Conservation (phyloP, 139 green algal species). For the Microglena sp. region DNA sequence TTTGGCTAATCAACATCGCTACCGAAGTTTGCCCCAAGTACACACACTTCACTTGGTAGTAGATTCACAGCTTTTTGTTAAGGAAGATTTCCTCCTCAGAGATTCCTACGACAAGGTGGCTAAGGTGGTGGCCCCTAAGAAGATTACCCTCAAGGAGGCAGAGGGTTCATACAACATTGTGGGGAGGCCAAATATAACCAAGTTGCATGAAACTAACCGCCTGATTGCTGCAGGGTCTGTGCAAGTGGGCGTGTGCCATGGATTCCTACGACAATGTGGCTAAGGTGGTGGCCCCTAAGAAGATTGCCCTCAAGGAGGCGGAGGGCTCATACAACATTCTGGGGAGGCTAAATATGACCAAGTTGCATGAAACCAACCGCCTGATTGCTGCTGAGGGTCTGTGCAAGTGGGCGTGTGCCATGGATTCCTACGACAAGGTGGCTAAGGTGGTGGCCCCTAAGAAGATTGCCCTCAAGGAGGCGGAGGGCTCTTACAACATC, state of each 20-base stretch:
- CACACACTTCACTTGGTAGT: no score
- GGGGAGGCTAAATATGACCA: not conserved
- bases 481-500: constrained; percentile 33
- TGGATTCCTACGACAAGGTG: constrained; percentile 66
- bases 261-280: constrained; percentile 13
- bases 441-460: constrained; percentile 55
- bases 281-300: constrained; percentile 57
- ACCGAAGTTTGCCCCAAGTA: no score
- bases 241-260: not conserved
- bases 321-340: constrained; percentile 31
- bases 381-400: constrained; percentile 42
- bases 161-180: constrained; percentile 47
- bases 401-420: constrained; percentile 69
- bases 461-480: constrained; percentile 41
- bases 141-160: constrained; percentile 57
- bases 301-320: constrained; percentile 41
- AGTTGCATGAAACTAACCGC: constrained; percentile 53
- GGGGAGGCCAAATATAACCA: constrained; percentile 45
- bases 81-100: constrained; percentile 57
- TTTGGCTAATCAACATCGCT: no score
- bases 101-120: constrained; percentile 67
- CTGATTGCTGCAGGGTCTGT: not conserved
- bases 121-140: constrained; percentile 63
- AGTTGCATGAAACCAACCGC: not conserved
- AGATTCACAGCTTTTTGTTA: no score